Base-by-base conservation (phyloP, 805 yeast genomes). In the Kluyveromyces aestuarii region DNA sequence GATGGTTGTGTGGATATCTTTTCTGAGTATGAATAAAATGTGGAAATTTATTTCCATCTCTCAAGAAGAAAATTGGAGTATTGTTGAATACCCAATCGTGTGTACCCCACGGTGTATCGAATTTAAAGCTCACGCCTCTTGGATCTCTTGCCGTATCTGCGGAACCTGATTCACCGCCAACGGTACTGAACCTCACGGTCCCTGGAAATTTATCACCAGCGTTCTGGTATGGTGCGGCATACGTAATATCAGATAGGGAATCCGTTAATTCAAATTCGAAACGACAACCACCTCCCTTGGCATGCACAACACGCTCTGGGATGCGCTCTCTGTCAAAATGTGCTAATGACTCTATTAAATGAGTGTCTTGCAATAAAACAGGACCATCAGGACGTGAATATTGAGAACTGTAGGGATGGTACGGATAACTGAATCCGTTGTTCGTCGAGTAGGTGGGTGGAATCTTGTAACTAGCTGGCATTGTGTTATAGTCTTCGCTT, bases 1-100 rank as follows among this genome's bases (percentile, higher is more conserved):
- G 64, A 55, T 76, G 74, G 18, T 54, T 52, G 37, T 50, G 78
- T 18, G 95, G 93, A 70, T 83, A 76, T 71, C 95, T 77, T 80
- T 87, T 86, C 68, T 87, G 95, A 18, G 95, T 84, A 69, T 87
- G 95, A 62, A 87, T 87, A 62, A 87, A 86, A 61, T 82, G 87
- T 44, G 95, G 93, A 73, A 87, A 87, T 72, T 87, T 86, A 50
- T 82, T 73, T 38, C 61, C 64, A 66, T 87, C 95, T 71, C 95
- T 80, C 54, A 87, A 70, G 71, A 87, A 87, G 69, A 87, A 87
- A 49, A 87, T 76, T 11, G 95, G 95, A 27, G 93, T 86, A 70
- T 87, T 86, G 75, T 85, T 87, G 72, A 82, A 84, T 25, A 86
- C 95, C 72, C 84, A 80, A 70, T 86, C 95, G 68, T 82, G 75